Base-by-base conservation (phyloP, 2,329 filamentous ascomycete genomes). In the Fusarium acutatum region DNA sequence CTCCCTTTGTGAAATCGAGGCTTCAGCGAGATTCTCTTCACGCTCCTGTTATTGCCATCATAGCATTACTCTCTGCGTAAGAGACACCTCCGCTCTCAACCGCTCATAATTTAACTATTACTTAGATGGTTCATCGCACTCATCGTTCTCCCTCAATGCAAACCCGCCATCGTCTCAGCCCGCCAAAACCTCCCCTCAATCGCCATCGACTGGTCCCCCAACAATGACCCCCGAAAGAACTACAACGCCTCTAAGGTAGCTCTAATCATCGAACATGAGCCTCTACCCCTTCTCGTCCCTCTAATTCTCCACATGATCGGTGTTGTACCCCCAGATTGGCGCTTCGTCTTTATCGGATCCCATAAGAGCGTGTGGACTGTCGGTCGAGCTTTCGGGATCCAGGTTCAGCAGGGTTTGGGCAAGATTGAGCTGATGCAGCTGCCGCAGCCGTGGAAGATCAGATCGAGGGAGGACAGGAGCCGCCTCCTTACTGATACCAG, bases 81-180 rank as follows among this genome's bases (percentile, higher is more conserved):
- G 30, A 17, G 11, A 10, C 17, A 22, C 9, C 8, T 14, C 9
- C 13, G 5, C 43, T 7, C n/a, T 13, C 18, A 4, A 5, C 17
- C 11, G 6, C 17, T 24, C 4, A 14, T 20, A 0, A 11, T 5
- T n/a, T 34, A 34, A 50, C 12, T 13, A 7, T 6, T n/a, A n/a
- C n/a, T n/a, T 3, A 52, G 49, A 14, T 52, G 32, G 49, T 24
- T 52, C n/a, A 11, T 22, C 18, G 49, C 49, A 1, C 22, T 34
- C 17, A 9, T 52, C 3, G 6, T 52, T 1, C 32, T 52, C 8
- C 32, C 30, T 1, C 47, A 52, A 34, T 52, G 8, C 17, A 24
- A 34, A 15, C 32, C 49, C 3, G n/a, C 32, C 4, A 52, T 52
- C 0, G 18, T 2, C 1, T 26, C 30, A 20, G 32, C 32, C 0